These are phyloP conservation scores for Schizophyllum commune DNA, from an alignment of 1,284 basidiomycete genomes.

Conservation along the genomic window DNA sequence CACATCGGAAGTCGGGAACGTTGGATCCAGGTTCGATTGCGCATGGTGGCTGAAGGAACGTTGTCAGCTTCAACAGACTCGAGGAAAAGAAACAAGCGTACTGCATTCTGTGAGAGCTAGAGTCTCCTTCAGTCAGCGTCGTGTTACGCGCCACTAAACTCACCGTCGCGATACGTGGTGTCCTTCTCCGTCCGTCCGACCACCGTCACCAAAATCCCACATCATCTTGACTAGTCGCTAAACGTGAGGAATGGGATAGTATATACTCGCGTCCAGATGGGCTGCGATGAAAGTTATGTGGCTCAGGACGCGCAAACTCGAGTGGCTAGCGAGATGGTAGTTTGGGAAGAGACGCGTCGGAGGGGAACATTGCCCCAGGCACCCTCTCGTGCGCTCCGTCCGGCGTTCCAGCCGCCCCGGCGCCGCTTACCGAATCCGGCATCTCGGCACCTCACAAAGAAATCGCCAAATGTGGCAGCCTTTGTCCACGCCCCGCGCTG, in stretches of 20 bases:
- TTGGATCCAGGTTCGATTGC: background rate
- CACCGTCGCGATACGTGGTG: background rate
- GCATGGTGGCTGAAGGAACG: background rate
- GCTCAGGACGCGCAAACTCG: too few relatives aligned
- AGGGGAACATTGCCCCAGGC: background rate
- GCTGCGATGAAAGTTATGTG: background rate
- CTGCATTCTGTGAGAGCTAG: too few relatives aligned
- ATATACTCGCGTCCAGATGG: background rate
- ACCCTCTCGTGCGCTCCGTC: background rate
- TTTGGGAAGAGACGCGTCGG: background rate
- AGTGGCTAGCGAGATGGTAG: background rate
- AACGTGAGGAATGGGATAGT: too few relatives aligned
- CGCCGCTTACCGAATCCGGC: background rate
- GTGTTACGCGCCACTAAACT: background rate
- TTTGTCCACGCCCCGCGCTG: background rate
- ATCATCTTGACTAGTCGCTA: background rate
- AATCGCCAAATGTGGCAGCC: background rate
- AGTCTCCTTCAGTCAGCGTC: too few relatives aligned
- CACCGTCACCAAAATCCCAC: background rate
- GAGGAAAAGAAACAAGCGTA: too few relatives aligned
- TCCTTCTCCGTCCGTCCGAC: background rate
- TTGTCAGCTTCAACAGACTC: background rate
- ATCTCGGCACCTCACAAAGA: background rate
- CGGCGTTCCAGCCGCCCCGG: background rate
- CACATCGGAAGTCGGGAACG: background rate